phyloP scores from a whole-genome alignment of 345 rosid genomes.

The Reutealis trisperma region DNA sequence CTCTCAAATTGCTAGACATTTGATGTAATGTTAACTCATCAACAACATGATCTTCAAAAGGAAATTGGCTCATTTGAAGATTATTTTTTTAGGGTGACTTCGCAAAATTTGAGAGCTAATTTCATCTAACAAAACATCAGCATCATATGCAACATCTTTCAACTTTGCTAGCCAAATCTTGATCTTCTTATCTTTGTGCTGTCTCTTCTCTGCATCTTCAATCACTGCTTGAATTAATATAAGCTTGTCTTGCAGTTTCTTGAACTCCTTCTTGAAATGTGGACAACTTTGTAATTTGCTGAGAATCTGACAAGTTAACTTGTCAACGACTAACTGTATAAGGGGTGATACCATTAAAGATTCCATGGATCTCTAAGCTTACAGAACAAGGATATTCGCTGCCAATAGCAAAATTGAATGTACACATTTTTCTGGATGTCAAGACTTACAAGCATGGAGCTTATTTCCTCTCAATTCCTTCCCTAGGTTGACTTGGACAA shows the following conservation, averaged over 20 bases:
- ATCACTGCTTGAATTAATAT: constrained; percentile 20
- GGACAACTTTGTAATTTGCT: background rate
- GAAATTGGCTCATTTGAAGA: constrained; percentile 8
- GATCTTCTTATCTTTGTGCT: constrained; percentile 7
- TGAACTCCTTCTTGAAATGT: background rate
- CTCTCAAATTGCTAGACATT: background rate
- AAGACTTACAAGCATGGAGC: too few species aligned
- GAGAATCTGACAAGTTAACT: background rate
- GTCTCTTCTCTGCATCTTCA: constrained; percentile 29
- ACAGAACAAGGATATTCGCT: too few species aligned
- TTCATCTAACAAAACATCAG: constrained; percentile 18
- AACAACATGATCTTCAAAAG: background rate
- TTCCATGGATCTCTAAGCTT: too few species aligned
- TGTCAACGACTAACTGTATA: background rate
- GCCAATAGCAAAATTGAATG: too few species aligned
- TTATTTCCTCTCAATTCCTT: too few species aligned
- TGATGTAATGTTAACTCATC: background rate
- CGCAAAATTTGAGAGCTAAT: background rate
- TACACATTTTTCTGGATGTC: too few species aligned
- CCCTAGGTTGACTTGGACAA: too few species aligned
- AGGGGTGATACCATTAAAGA: too few species aligned
- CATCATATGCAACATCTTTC: constrained; percentile 22
- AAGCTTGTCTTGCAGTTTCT: constrained; percentile 11
- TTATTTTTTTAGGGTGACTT: background rate
- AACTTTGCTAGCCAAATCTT: constrained; percentile 25